Conservation (phyloP, 768 basidiomycete species). For the Wakefieldia striispora region DNA sequence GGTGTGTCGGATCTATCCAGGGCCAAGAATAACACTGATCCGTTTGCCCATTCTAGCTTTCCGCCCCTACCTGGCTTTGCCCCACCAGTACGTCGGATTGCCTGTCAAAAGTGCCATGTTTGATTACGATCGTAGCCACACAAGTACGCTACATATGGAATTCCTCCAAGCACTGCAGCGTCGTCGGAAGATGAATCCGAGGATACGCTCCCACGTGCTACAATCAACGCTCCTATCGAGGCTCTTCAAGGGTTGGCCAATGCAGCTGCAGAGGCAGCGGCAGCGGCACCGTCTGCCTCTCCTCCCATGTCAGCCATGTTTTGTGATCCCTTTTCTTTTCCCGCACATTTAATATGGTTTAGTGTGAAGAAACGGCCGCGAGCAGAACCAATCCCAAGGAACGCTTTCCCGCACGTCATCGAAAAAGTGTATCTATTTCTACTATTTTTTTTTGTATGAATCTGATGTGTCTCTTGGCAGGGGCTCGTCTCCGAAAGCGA, state of each 20-base stretch:
- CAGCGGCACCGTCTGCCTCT: slow-evolving; percentile 68
- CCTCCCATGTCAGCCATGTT: slow-evolving; percentile 48
- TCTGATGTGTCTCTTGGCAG: slow-evolving; percentile 35
- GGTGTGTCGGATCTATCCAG: slow-evolving; percentile 34
- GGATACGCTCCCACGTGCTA: slow-evolving; percentile 78
- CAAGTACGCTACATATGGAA: slow-evolving; percentile 89
- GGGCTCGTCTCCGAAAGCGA: slow-evolving; percentile 83
- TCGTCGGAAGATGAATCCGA: slow-evolving; percentile 93
- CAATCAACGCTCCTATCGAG: slow-evolving; percentile 90
- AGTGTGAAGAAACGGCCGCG: slow-evolving; percentile 79
- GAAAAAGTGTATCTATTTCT: slow-evolving; percentile 58
- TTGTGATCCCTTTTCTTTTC: neutral
- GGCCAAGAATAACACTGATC: slow-evolving; percentile 21
- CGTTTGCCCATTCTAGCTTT: slow-evolving; percentile 46
- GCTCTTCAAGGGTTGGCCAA: slow-evolving; percentile 93
- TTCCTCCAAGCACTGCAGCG: slow-evolving; percentile 77
- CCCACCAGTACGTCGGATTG: slow-evolving; percentile 61
- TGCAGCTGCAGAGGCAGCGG: slow-evolving; percentile 91
- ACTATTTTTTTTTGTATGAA: neutral
- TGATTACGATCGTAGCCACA: slow-evolving; percentile 55
- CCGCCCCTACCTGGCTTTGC: slow-evolving; percentile 91
- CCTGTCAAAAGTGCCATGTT: slow-evolving; percentile 12
- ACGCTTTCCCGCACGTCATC: slow-evolving; percentile 86
- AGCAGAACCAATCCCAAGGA: slow-evolving; percentile 77
- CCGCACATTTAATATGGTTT: slow-evolving; percentile 1